These are phyloP conservation scores for Grammothele lineata DNA, from an alignment of 768 basidiomycete species.

Conservation along the genomic window DNA sequence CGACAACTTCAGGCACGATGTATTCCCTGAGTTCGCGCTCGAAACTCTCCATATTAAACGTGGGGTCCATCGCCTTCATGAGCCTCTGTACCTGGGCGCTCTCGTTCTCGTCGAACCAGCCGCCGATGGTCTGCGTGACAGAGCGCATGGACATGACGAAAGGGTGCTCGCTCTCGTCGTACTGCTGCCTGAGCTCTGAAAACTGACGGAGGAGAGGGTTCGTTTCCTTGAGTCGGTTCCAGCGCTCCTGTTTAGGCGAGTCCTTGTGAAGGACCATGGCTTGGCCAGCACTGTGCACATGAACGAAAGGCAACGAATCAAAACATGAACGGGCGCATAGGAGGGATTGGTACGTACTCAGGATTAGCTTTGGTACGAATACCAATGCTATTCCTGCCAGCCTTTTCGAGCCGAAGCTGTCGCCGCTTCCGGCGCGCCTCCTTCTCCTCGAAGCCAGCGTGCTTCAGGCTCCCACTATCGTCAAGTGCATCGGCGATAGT, in stretches of 20 bases:
- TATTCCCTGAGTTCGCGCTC: conserved; percentile 92
- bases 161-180: conserved; percentile 92
- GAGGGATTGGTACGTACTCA: conserved; percentile 73
- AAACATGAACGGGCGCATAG: not conserved
- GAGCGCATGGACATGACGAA: conserved; percentile 75
- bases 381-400: conserved; percentile 62
- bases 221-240: conserved; percentile 75
- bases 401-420: conserved; percentile 78
- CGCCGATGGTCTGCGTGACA: conserved; percentile 80
- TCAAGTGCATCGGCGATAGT: conserved; percentile 90
- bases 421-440: conserved; percentile 81
- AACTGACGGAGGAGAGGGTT: conserved; percentile 71
- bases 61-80: conserved; percentile 86
- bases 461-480: conserved; percentile 88
- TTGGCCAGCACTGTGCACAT: conserved; percentile 67
- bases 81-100: conserved; percentile 89
- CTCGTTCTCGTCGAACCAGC: conserved; percentile 97
- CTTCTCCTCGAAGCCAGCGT: conserved; percentile 95
- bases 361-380: conserved; percentile 68
- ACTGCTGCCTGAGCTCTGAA: conserved; percentile 58
- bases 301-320: not conserved
- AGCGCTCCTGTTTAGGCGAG: conserved; percentile 71
- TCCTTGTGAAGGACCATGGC: conserved; percentile 83
- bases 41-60: conserved; percentile 82
- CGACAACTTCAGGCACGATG: conserved; percentile 96